Evolutionary conservation across 2,329 filamentous ascomycete species (phyloP).

Genomic region (Hortaea sp.): DNA sequence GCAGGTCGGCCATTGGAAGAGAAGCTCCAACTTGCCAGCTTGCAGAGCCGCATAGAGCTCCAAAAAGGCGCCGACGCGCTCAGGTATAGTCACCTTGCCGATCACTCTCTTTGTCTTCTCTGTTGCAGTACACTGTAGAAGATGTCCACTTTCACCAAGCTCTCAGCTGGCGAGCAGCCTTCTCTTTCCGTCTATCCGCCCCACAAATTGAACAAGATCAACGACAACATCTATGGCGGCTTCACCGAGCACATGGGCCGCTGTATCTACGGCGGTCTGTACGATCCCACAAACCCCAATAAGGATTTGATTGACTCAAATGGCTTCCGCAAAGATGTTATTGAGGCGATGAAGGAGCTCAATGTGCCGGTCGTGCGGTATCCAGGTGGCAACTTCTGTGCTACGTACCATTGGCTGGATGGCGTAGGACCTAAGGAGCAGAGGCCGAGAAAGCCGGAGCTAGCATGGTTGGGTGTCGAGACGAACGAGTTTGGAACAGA

Average conservation of each 20-base stretch:
- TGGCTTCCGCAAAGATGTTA: constrained; percentile 70
- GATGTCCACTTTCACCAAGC: constrained; percentile 67
- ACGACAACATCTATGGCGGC: constrained; percentile 72
- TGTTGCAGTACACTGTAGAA: no score
- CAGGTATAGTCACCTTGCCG: no score
- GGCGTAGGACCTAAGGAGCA: constrained; percentile 64
- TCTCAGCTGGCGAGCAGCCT: constrained; percentile 50
- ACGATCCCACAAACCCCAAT: constrained; percentile 58
- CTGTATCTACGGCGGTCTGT: constrained; percentile 80
- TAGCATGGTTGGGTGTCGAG: constrained; percentile 71
- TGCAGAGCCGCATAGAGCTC: background rate
- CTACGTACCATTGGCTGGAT: constrained; percentile 79
- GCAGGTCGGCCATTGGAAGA: no score
- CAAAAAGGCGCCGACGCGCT: background rate
- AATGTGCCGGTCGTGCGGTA: constrained; percentile 69
- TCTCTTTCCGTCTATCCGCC: constrained; percentile 56
- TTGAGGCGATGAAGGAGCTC: constrained; percentile 62
- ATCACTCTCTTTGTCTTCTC: no score
- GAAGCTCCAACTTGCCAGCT: background rate
- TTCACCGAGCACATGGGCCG: constrained; percentile 89
- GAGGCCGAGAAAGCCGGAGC: constrained; percentile 56
- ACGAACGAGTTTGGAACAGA: constrained; percentile 74
- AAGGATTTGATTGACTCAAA: constrained; percentile 57
- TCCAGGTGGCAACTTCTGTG: constrained; percentile 74
- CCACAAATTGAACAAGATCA: constrained; percentile 61